Base-by-base conservation (phyloP, 2,329 filamentous ascomycete genomes). In the Monilinia vaccinii-corymbosi region DNA sequence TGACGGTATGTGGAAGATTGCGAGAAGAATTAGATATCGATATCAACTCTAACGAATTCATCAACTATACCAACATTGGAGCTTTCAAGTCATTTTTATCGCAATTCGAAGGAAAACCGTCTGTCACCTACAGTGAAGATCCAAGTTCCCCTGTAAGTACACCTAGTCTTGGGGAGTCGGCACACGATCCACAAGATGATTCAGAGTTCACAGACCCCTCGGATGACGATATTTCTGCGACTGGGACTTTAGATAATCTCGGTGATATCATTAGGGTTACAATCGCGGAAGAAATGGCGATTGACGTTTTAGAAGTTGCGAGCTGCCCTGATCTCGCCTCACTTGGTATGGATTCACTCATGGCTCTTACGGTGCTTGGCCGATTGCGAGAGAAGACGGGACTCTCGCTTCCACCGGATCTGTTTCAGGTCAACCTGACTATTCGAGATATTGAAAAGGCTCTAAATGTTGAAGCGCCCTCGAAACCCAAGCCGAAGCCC, bases 261-360 rank as follows among this genome's bases (percentile, higher is more conserved):
- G 74, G 78, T 74, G 68, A 77, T 69, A 71, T 80, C 66, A 78
- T 88, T 50, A 83, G 86, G 71, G 79, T 81, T 58, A 87, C 85
- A 60, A 84, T 89, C 63, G 82, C 85, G n/a, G 77, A 80, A 42
- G 86, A 89, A 72, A 88, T 89, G 80, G 84, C 84, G 60, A 82
- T 89, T n/a, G 81, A 85, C 28, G 76, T 86, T 13, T 81, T 84
- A 34, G 85, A 89, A 66, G 76, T 84, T 34, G 71, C 79, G 3
- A 78, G 79, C 25, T 78, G 78, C 0, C 77, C 78, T 0, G 78
- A 82, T 64, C 73, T 84, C 58, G 77, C 78, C n/a, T 78, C 79
- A 2, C 73, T 83, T 14, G 81, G 81, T 3, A 81, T 84, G 74
- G 81, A 84, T 68, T 84, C 80, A 2, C 74, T 83, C 25, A 81